These are phyloP conservation scores for Brettanomyces naardenensis DNA, from an alignment of 805 yeast genomes.

Conservation along the genomic window DNA sequence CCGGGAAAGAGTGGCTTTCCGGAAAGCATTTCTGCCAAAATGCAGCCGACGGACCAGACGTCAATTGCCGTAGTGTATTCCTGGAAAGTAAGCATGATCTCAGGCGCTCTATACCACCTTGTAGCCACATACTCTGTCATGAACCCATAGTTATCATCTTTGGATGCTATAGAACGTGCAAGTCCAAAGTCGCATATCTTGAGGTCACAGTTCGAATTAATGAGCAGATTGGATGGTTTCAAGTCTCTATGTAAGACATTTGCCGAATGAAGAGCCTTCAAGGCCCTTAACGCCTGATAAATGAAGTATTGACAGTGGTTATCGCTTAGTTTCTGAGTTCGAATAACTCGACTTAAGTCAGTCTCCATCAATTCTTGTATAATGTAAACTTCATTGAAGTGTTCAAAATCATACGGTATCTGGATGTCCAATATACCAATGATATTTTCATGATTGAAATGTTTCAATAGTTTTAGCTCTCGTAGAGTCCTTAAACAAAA, in stretches of 20 bases:
- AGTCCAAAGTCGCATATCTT: conserved; percentile 93
- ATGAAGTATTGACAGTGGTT: conserved; percentile 92
- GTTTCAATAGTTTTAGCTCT: conserved; percentile 80
- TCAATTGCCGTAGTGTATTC: conserved; percentile 93
- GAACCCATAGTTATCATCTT: conserved; percentile 62
- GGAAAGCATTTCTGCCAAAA: conserved; percentile 79
- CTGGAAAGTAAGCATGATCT: conserved; percentile 90
- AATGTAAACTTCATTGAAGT: conserved; percentile 80
- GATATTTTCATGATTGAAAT: conserved; percentile 91
- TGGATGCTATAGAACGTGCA: conserved; percentile 60
- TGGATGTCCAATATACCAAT: conserved; percentile 86
- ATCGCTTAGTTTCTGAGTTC: conserved; percentile 77
- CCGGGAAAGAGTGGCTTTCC: conserved; percentile 93
- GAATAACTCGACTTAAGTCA: conserved; percentile 72
- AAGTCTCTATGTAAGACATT: conserved; percentile 89
- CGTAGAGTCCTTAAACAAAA: conserved; percentile 84
- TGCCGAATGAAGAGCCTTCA: conserved; percentile 89
- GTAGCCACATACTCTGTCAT: conserved; percentile 98
- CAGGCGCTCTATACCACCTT: conserved; percentile 97
- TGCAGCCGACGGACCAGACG: conserved; percentile 96
- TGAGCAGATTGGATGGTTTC: conserved; percentile 79
- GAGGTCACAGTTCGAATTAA: conserved; percentile 89
- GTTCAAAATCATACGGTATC: conserved; percentile 66
- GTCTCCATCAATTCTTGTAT: conserved; percentile 88
- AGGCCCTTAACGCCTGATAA: conserved; percentile 83